phyloP scores from a whole-genome alignment of 208 protist species.

The Entamoeba invadens region DNA sequence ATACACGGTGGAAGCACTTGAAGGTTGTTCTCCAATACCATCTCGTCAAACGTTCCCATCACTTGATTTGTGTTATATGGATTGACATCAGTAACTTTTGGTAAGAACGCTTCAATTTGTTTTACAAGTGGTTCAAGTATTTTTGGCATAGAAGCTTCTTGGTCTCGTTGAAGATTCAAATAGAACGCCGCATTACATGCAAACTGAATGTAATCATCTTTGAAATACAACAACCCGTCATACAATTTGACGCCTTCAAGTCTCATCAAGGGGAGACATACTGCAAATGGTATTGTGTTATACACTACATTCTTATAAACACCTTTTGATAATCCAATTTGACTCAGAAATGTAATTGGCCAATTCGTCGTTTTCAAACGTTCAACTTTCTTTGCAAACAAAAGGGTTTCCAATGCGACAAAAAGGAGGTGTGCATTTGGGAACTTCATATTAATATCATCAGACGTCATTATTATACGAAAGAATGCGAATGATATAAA shows the following conservation, averaged over 20 bases:
- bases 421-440: not conserved
- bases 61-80: not conserved
- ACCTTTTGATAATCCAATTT: not conserved
- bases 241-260: not conserved
- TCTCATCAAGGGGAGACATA: not conserved
- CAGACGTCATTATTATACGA: not conserved
- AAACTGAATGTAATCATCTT: not conserved
- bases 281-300: not conserved
- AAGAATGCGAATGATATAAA: not conserved
- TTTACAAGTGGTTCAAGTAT: not conserved
- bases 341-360: not conserved
- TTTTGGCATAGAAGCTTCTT: not conserved
- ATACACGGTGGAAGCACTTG: not conserved
- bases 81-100: not conserved
- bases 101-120: not conserved
- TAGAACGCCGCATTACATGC: not conserved
- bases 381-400: not conserved
- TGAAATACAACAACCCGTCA: not conserved
- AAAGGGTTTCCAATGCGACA: not conserved
- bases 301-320: not conserved
- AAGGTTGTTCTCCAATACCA: not conserved
- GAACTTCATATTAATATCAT: not conserved
- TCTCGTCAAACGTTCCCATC: too few species aligned
- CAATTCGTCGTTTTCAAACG: not conserved
- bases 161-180: not conserved